Evolutionary conservation across 257 asterid species (phyloP).

Genomic region (Solanum rostratum): DNA sequence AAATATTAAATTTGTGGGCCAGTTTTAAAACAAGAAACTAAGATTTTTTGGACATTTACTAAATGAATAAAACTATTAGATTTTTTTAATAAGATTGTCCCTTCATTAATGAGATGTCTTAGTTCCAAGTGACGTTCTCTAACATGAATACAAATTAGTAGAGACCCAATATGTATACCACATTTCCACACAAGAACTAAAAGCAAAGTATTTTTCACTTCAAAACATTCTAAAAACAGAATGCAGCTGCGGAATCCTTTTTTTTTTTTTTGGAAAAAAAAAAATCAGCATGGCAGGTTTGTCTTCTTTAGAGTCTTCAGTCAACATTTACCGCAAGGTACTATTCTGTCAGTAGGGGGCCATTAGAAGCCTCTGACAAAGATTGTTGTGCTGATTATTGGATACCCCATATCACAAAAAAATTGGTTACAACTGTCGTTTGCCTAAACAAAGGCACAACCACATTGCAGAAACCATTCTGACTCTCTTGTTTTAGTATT

Average conservation of each 20-base stretch:
- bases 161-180: no score
- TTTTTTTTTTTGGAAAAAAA: no score
- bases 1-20: background rate
- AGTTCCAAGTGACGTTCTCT: background rate
- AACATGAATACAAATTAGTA: accelerated
- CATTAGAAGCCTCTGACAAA: conserved; percentile 50
- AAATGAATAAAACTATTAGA: no score
- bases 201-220: background rate
- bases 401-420: conserved; percentile 12
- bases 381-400: conserved; percentile 22
- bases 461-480: background rate
- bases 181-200: accelerated
- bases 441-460: background rate
- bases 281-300: background rate
- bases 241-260: background rate
- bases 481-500: background rate
- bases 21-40: background rate
- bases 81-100: no score
- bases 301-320: background rate
- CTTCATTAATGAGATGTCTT: no score
- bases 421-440: conserved; percentile 43
- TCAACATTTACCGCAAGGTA: background rate
- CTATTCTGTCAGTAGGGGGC: background rate
- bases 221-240: background rate
- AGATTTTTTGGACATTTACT: no score